Percentiles rank a stretch among this genome's conserved stretches.
phyloP scores from a whole-genome alignment of 1,284 basidiomycete species.

The Sparassis latifolia region DNA sequence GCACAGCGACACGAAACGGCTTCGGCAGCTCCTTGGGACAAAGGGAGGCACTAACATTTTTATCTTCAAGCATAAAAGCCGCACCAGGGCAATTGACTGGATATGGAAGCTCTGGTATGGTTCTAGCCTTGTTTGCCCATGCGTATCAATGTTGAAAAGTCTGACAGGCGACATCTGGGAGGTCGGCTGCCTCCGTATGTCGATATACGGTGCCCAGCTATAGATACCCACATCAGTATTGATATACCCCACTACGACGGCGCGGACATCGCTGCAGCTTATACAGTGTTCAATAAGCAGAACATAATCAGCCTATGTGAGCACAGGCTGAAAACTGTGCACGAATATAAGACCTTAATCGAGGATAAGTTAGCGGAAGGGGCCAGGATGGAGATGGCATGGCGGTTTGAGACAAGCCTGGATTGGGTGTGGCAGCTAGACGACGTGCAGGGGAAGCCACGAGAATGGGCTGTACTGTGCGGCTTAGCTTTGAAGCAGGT shows the following conservation, averaged over 20 bases:
- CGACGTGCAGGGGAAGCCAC: slow-evolving; percentile 54
- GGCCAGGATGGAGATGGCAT: slow-evolving; percentile 64
- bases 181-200: slow-evolving; percentile 38
- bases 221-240: slow-evolving; percentile 58
- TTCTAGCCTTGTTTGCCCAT: neutral
- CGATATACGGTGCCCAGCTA: slow-evolving; percentile 37
- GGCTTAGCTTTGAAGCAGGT: slow-evolving; percentile 70
- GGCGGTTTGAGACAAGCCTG: slow-evolving; percentile 63
- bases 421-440: slow-evolving; percentile 78
- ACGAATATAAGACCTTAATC: slow-evolving; percentile 60
- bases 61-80: slow-evolving; percentile 69
- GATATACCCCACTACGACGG: slow-evolving; percentile 50
- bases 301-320: slow-evolving; percentile 58
- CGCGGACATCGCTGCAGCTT: slow-evolving; percentile 28
- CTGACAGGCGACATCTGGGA: slow-evolving; percentile 53
- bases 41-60: slow-evolving; percentile 73
- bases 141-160: neutral
- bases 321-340: slow-evolving; percentile 43
- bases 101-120: slow-evolving; percentile 74
- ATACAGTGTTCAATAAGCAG: slow-evolving; percentile 45
- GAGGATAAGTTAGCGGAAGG: slow-evolving; percentile 48
- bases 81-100: slow-evolving; percentile 76
- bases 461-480: slow-evolving; percentile 68
- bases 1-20: slow-evolving; percentile 33
- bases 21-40: slow-evolving; percentile 37